Evolutionary conservation across 495 filamentous ascomycete species (phyloP).

Genomic region (Astrothelium macrocarpum): DNA sequence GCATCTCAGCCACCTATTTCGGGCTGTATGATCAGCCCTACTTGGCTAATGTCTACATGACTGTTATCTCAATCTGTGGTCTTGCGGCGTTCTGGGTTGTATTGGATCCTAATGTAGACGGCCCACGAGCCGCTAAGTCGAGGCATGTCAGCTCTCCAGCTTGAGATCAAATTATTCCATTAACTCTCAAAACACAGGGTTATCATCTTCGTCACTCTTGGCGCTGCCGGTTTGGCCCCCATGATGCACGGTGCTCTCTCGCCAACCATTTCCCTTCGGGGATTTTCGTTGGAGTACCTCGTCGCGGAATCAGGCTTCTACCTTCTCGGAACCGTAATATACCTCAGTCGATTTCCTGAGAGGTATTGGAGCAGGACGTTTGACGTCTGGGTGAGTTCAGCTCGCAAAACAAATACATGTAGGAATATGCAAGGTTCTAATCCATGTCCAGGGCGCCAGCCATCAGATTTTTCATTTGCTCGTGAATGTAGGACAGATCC

Average conservation of each 20-base stretch:
- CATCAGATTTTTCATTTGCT: conserved; percentile 5
- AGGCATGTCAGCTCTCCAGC: not conserved
- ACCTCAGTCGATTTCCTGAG: not conserved
- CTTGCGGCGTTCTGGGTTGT: not conserved
- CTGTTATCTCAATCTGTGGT: not conserved
- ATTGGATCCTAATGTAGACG: conserved; percentile 2
- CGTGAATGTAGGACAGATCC: not conserved
- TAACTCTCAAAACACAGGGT: not conserved
- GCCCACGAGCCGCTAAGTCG: not conserved
- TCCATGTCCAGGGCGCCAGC: conserved; percentile 1
- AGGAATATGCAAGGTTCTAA: not conserved
- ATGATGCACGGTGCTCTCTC: not conserved
- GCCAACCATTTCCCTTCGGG: not conserved
- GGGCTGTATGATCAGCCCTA: not conserved
- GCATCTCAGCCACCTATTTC: conserved; percentile 3
- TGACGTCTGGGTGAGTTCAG: conserved; percentile 2
- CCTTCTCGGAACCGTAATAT: not conserved
- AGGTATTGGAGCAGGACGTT: conserved; percentile 1
- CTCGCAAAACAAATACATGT: not conserved
- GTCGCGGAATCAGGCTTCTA: conserved; percentile 1
- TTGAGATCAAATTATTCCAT: not conserved
- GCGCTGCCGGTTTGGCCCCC: not conserved
- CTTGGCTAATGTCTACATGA: not conserved
- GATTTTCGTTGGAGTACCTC: conserved; percentile 3
- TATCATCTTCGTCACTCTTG: not conserved